Base-by-base conservation (phyloP, 129 eudicot genomes). In the Smallanthus sonchifolius region DNA sequence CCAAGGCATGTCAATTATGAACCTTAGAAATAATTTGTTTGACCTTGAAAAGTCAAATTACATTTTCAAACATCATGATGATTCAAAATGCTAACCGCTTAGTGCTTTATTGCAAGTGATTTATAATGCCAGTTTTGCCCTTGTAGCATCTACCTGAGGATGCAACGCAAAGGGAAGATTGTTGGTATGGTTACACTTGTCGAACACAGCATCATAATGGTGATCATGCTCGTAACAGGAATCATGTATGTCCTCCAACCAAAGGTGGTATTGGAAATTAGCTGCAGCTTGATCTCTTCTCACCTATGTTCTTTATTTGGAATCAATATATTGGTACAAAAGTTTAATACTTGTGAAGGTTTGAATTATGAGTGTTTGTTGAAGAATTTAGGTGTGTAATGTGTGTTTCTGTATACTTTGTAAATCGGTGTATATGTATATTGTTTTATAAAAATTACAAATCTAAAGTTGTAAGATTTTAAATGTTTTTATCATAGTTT, bases 141-240 rank as follows among this genome's bases (percentile, higher is more conserved):
- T 70, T 75, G 81, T 61, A 90, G 98, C 76, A 54, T 67, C 81
- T 88, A 69, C 87, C 96, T 6, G 73, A 49, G 15, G 98, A 87
- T 47, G 95, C 84, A 15, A 69, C 71, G 42, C 79, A 84, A 77
- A 78, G 98, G 77, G 91, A 86, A 68, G 79, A 93, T 70, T 93
- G 98, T 79, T 93, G 98, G 98, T 93, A 90, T 28, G 98, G 98
- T 9, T 90, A 90, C 51, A 86, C 84, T 2, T 93, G 98, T 74
- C 79, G 98, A 57, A 90, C 98, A 8, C 96, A 93, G 79, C 90
- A 86, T 55, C 96, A 86, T 59, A 93, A 78, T 11, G 87, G 77
- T 59, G 91, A 93, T 38, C 98, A 93, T 75, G 96, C 98, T 72
- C 92, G 91, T 37, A 93, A 83, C 81, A 80, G 95, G 75, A 93